phyloP scores from a whole-genome alignment of 106 monocot species.

The Platanthera zijinensis region DNA sequence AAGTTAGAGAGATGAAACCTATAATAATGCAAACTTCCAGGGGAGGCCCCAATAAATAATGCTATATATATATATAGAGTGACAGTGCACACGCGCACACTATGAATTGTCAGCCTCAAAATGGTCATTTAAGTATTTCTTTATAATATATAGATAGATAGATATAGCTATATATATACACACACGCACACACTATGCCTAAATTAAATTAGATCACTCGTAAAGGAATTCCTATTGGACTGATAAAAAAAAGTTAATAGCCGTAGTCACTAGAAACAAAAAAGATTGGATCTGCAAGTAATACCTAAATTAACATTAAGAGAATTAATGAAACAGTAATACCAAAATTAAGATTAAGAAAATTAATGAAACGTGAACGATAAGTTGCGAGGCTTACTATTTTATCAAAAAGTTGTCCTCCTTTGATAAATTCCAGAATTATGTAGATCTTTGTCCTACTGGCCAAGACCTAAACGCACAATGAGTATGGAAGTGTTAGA shows the following conservation, averaged over 20 bases:
- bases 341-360: background rate
- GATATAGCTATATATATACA: no score
- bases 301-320: background rate
- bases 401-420: conserved; percentile 92
- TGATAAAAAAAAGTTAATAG: background rate
- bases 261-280: background rate
- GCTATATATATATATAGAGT: no score
- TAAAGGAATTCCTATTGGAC: background rate
- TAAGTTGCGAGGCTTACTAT: conserved; percentile 48
- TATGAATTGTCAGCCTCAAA: no score
- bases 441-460: conserved; percentile 90
- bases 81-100: no score
- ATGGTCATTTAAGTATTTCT: no score
- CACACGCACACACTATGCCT: background rate
- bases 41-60: no score
- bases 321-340: background rate
- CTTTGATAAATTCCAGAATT: conserved; percentile 74
- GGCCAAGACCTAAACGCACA: conserved; percentile 58
- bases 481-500: background rate
- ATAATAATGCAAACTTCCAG: no score
- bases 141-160: no score
- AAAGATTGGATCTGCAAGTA: background rate
- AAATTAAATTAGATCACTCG: background rate
- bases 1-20: no score
- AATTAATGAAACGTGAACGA: no score